These are phyloP conservation scores for Phytophthora syringae DNA, from an alignment of 352 stramenopile species.

Conservation along the genomic window DNA sequence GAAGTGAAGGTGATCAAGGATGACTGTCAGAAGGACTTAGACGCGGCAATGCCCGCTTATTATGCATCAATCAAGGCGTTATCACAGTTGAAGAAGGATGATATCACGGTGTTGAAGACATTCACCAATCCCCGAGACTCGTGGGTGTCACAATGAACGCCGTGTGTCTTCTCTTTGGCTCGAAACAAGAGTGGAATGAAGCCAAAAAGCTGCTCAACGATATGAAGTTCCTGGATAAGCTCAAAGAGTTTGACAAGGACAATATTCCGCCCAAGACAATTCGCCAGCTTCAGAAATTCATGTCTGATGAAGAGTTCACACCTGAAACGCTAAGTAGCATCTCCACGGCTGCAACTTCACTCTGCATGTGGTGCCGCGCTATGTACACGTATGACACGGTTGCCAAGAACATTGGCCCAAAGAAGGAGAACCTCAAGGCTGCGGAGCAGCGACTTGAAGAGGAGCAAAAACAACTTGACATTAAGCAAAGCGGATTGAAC, in stretches of 20 bases:
- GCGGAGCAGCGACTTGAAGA: slow-evolving; percentile 88
- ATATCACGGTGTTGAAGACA: slow-evolving; percentile 93
- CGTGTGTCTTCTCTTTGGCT: slow-evolving; percentile 89
- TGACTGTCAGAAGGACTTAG: slow-evolving; percentile 93
- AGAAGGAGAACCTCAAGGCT: slow-evolving; percentile 90
- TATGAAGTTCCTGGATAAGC: slow-evolving; percentile 92
- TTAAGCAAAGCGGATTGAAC: slow-evolving; percentile 89
- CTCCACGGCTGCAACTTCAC: slow-evolving; percentile 89
- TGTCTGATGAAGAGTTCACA: slow-evolving; percentile 91
- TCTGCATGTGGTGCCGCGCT: slow-evolving; percentile 95
- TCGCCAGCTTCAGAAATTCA: slow-evolving; percentile 90
- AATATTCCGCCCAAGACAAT: slow-evolving; percentile 91
- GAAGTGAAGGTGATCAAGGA: slow-evolving; percentile 95
- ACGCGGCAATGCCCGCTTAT: slow-evolving; percentile 94
- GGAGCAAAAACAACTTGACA: slow-evolving; percentile 86
- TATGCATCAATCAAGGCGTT: slow-evolving; percentile 92
- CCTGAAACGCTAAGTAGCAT: slow-evolving; percentile 91
- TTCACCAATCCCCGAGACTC: slow-evolving; percentile 91
- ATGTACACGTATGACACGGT: slow-evolving; percentile 96
- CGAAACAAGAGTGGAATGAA: slow-evolving; percentile 92
- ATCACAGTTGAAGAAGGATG: slow-evolving; percentile 92
- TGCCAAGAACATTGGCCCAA: slow-evolving; percentile 93
- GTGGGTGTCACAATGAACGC: slow-evolving; percentile 94
- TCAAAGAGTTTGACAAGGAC: slow-evolving; percentile 91
- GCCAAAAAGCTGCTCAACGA: slow-evolving; percentile 92